Conservation (phyloP, 768 basidiomycete genomes). For the Rhodotorula diobovata region DNA sequence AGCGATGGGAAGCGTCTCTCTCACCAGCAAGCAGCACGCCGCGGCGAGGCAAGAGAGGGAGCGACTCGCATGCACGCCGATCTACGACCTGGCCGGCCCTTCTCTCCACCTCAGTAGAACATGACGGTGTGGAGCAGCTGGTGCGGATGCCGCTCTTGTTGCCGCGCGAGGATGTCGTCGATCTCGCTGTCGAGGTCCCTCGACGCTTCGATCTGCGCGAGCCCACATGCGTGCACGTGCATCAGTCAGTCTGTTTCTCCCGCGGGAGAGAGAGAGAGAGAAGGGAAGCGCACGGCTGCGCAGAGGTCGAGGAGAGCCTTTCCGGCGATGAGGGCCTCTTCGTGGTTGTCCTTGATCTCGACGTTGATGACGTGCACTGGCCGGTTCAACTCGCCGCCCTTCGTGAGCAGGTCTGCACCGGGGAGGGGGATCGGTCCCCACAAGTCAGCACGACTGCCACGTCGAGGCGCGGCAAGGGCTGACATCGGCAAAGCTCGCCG, state of each 20-base stretch:
- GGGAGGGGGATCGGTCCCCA: not conserved
- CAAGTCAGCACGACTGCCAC: too few relatives aligned
- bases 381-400: slow-evolving; percentile 86
- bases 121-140: slow-evolving; percentile 82
- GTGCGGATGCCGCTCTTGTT: slow-evolving; percentile 88
- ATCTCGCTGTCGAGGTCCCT: slow-evolving; percentile 89
- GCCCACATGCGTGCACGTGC: not conserved
- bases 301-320: slow-evolving; percentile 90
- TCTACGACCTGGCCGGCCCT: too few relatives aligned
- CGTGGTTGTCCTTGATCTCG: slow-evolving; percentile 98
- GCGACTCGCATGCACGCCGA: too few relatives aligned
- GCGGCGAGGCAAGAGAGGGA: too few relatives aligned
- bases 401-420: slow-evolving; percentile 74
- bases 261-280: not conserved
- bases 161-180: slow-evolving; percentile 71
- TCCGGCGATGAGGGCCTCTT: slow-evolving; percentile 93
- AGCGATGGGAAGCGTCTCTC: too few relatives aligned
- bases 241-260: too few relatives aligned
- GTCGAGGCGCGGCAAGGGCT: too few relatives aligned
- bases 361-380: slow-evolving; percentile 95
- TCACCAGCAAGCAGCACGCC: too few relatives aligned
- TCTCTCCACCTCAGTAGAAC: too few relatives aligned
- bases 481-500: not conserved
- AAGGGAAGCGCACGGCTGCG: slow-evolving; percentile 58
- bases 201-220: slow-evolving; percentile 69